These are phyloP conservation scores for Dioszegia hungarica DNA, from an alignment of 768 basidiomycete species.

Conservation along the genomic window DNA sequence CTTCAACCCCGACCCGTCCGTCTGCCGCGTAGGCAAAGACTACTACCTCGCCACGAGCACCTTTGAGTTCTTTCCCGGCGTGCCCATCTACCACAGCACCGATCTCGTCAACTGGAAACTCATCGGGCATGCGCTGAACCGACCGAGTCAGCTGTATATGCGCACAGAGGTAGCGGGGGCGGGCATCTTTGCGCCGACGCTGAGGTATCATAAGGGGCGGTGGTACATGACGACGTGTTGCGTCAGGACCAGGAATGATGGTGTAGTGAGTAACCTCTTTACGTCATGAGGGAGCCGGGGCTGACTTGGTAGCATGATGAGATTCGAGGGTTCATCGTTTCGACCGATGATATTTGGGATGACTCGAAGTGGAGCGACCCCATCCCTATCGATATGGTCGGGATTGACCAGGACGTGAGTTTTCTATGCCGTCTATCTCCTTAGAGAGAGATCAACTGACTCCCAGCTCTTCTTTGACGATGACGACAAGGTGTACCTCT, in stretches of 20 bases:
- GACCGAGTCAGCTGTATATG: conserved; percentile 18
- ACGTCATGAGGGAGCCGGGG: not conserved
- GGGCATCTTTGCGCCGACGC: conserved; percentile 30
- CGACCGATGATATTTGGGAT: conserved; percentile 30
- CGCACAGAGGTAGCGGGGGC: conserved; percentile 13
- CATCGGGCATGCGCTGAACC: conserved; percentile 24
- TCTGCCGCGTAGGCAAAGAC: conserved; percentile 16
- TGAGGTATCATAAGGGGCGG: conserved; percentile 20
- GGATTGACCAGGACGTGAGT: conserved; percentile 33
- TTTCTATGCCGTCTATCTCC: not conserved
- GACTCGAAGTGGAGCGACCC: conserved; percentile 25
- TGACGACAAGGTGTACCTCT: conserved; percentile 21
- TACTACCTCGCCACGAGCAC: conserved; percentile 37
- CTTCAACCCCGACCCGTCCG: conserved; percentile 42
- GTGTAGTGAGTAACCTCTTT: not conserved
- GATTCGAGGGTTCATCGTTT: conserved; percentile 21
- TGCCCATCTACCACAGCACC: conserved; percentile 31
- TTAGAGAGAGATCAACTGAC: not conserved
- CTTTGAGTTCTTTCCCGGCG: conserved; percentile 38
- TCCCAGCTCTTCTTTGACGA: conserved; percentile 29
- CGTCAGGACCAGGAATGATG: conserved; percentile 26
- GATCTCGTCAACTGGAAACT: conserved; percentile 33
- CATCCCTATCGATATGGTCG: conserved; percentile 18
- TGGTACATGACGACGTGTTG: conserved; percentile 44
- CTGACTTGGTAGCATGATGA: not conserved